These are phyloP conservation scores for Spongiforma sp. DNA, from an alignment of 1,284 basidiomycete species.

Conservation along the genomic window DNA sequence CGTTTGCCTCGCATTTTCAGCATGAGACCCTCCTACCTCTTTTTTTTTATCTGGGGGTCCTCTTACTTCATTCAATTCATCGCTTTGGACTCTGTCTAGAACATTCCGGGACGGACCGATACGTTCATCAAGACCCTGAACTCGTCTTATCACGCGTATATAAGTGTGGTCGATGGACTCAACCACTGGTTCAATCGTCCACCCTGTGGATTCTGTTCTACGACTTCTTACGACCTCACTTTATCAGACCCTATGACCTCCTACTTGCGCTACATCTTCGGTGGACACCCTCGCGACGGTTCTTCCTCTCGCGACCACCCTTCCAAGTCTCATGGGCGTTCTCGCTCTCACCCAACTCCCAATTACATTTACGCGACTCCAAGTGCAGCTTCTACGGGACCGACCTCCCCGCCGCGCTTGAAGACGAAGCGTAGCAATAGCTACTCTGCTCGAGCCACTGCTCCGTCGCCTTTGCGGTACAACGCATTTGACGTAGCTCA, in stretches of 20 bases:
- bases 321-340: conserved; percentile 35
- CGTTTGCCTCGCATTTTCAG: conserved; percentile 23
- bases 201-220: conserved; percentile 13
- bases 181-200: conserved; percentile 2
- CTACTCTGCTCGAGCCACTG: conserved; percentile 35
- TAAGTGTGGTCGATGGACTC: conserved; percentile 18
- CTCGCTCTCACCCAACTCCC: conserved; percentile 34
- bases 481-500: conserved; percentile 30
- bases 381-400: conserved; percentile 20
- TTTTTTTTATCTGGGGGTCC: conserved; percentile 42
- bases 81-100: conserved; percentile 28
- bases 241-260: conserved; percentile 33
- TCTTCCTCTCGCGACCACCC: conserved; percentile 30
- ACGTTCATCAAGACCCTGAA: conserved; percentile 27
- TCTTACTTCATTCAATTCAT: conserved; percentile 41
- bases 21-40: conserved; percentile 20
- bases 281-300: conserved; percentile 33
- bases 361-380: conserved; percentile 36
- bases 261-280: conserved; percentile 41
- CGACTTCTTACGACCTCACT: conserved; percentile 26
- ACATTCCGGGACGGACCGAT: conserved; percentile 11
- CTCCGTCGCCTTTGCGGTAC: conserved; percentile 38
- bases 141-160: conserved; percentile 29
- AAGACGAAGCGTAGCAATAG: conserved; percentile 42
- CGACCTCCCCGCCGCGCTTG: conserved; percentile 34